Evolutionary conservation across 768 basidiomycete genomes (phyloP), one percentile per base, ranked within the genome.

Genomic region (Pleurotus sapidus): DNA sequence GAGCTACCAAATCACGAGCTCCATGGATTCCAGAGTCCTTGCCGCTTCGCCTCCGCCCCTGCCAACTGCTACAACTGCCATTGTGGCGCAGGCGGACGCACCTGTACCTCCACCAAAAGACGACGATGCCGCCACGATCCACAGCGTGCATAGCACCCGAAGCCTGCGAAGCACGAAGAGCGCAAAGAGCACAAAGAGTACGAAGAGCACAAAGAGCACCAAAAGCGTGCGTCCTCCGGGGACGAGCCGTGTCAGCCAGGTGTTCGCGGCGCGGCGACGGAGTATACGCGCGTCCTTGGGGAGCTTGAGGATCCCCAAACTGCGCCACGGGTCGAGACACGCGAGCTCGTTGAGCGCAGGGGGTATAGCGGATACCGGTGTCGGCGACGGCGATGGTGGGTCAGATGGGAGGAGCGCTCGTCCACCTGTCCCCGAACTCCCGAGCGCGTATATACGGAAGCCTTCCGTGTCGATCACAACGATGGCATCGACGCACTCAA

Each of bases 251-350:
- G 64, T 73, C 12, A 75, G 76, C 38, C 75, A 79, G 6, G 76
- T 92, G 2, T 78, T 79, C 4, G 85, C 90, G 3, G 90, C 91
- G 1, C 81, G 82, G 57, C 80, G 73, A 58, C 80, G 89, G 40
- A 88, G 86, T 66, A 74, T 77, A 43, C 77, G 87, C 1, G 76
- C 82, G 6, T 89, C 88, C 4, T 83, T 86, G 61, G 79, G 83
- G 23, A 89, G 87, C 64, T 71, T 92, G 6, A 82, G 89, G 1
- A 72, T 90, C 20, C 85, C 83, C 49, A 75, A 49, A 49, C 72
- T 39, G 12, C 66, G 67, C 53, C 30, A 34, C 9, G 30, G 30
- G 3, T 34, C 30, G 30, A 34, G 30, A 9, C 30, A 34, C 11
- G 30, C 30, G 30, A 34, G 30, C 30, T 34, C 30, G 11, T 9